Base-by-base conservation (phyloP, 345 rosid genomes). In the Gossypium ekmanianum region DNA sequence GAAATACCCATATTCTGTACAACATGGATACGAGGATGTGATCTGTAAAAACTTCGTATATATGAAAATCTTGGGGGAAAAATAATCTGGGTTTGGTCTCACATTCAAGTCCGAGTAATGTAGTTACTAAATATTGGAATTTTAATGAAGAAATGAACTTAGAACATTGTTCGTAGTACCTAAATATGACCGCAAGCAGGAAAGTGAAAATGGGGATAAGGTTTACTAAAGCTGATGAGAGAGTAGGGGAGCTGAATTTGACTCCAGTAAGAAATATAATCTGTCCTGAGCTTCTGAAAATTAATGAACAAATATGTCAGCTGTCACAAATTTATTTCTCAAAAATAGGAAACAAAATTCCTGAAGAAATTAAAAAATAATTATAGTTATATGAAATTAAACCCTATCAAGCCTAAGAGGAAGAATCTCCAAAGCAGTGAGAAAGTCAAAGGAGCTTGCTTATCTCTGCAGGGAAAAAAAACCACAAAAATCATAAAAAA, bases 121-220 rank as follows among this genome's bases (percentile, higher is more conserved):
- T 56, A 56, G 24, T 4, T 61, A 7, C 48, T 34, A 63, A 2
- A 63, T n/a, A 17, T 5, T 63, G 2, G 22, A 63, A 43, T 16
- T 65, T 43, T 50, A 64, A 44, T 44, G 34, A 66, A 41, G 8
- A 64, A 34, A 45, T 47, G 11, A 16, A 69, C 24, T 50, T 27
- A 24, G 55, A 68, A 47, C 41, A 24, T 14, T 47, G 73, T 26
- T 69, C 26, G 11, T 69, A 61, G 3, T 66, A 83, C 86, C 84
- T 59, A 54, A 79, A 81, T 29, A 74, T 4, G 18, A 81, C 74
- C 1, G 81, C 84, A 61, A 84, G 79, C 54, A 74, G 57, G 80
- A 84, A 87, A 48, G 86, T 83, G 26, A 82, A 85, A 65, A 84
- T 82, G 3, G 87, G 88, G 4, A 81, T 83, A 76, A 85, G 85